Evolutionary conservation across 441 rosid species (phyloP), one percentile per base, ranked within the genome.

Genomic region (Brassica hybrid): DNA sequence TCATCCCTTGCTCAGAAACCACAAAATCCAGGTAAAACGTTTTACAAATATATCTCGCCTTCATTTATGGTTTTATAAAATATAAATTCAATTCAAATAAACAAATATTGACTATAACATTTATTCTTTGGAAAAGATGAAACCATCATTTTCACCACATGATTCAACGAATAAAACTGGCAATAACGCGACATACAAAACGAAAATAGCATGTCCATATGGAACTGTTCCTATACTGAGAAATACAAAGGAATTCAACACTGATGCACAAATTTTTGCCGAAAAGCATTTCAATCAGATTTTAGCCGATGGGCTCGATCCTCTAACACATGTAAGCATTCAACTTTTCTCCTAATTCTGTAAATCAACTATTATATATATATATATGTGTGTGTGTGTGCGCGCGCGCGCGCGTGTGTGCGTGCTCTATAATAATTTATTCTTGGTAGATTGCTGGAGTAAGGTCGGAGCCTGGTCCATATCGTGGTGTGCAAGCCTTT

Each of bases 371-470:
- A 38, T 9, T 38, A 8, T 38, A 11, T 43, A 43, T 41, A 38
- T 38, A 32, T 32, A 32, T 34, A 43, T 43, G 0, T 43, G 3
- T 48, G 5, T 58, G 12, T 19, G 25, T 21, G 23, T 4, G 23
- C 8, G 62, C 0, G 10, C 3, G 27, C 27, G 34, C 34, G 34
- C 34, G 34, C 34, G 34, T 25, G 27, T 25, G 27, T 25, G 27
- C 27, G 27, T 5, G 10, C 41, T 7, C 41, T 27, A 61, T 30
- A 14, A 30, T 3, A 3, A 1, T 4, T 5, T 62, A 14, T 62
- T 48, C 17, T 48, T 62, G 43, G 43, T 30, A 74, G 66, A 11
- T 66, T 54, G 72, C 45, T 54, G 66, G 65, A 21, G 30, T 74
- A 16, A 6, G 30, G 23, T 6, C 65, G 12, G 0, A 16, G 7